phyloP scores from a whole-genome alignment of 1,284 basidiomycete species.

The Apiotrichum domesticum region DNA sequence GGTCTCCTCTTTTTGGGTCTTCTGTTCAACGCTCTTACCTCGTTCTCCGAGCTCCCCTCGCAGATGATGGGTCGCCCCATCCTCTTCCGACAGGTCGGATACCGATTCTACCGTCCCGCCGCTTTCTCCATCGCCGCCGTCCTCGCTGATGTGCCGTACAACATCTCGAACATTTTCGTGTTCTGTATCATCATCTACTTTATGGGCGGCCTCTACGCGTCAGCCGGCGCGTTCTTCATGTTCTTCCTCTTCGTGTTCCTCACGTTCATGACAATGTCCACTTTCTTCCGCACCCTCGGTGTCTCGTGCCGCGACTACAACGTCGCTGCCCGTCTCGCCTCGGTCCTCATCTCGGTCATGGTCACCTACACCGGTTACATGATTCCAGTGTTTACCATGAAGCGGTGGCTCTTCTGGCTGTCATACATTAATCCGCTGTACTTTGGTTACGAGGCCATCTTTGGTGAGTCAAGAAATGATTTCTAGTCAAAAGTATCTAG shows the following conservation, averaged over 20 bases:
- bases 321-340: conserved; percentile 51
- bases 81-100: conserved; percentile 58
- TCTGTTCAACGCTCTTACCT: conserved; percentile 55
- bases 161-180: conserved; percentile 48
- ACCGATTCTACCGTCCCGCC: conserved; percentile 69
- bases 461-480: not conserved
- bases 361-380: conserved; percentile 42
- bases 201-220: conserved; percentile 46
- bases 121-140: conserved; percentile 42
- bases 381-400: conserved; percentile 62
- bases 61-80: conserved; percentile 64
- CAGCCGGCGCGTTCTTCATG: conserved; percentile 51
- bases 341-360: conserved; percentile 50
- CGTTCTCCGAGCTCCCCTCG: conserved; percentile 55
- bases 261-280: conserved; percentile 49
- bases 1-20: conserved; percentile 72
- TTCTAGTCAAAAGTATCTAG: too few species aligned
- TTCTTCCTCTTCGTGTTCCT: conserved; percentile 41
- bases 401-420: conserved; percentile 77
- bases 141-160: conserved; percentile 51
- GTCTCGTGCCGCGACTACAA: conserved; percentile 49
- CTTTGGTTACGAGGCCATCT: conserved; percentile 69
- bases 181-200: conserved; percentile 51
- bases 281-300: conserved; percentile 48
- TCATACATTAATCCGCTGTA: conserved; percentile 58